These are phyloP conservation scores for Candida nemodendra DNA, from an alignment of 805 yeast genomes.

Conservation along the genomic window DNA sequence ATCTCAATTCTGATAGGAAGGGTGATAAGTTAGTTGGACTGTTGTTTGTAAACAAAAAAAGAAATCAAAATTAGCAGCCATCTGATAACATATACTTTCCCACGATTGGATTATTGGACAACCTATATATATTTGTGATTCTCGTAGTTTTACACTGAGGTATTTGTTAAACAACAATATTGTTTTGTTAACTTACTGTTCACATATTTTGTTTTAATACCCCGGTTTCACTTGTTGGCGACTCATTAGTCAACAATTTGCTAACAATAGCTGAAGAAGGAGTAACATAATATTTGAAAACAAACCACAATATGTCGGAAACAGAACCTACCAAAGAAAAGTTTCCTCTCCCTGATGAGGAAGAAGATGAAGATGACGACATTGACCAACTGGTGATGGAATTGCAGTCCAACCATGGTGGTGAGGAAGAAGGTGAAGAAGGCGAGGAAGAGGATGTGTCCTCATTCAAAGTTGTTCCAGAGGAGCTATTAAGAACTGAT, in stretches of 20 bases:
- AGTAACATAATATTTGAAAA: no score
- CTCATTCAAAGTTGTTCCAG: slow-evolving; percentile 78
- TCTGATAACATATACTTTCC: no score
- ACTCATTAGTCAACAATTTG: neutral
- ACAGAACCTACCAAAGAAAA: slow-evolving; percentile 28
- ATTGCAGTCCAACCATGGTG: slow-evolving; percentile 66
- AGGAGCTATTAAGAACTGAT: slow-evolving; percentile 80
- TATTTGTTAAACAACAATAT: no score
- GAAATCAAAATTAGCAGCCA: neutral
- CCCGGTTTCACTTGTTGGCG: neutral
- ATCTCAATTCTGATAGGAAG: no score
- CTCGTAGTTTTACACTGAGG: no score
- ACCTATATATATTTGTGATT: no score
- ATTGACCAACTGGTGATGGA: slow-evolving; percentile 74
- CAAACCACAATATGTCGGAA: slow-evolving; percentile 14
- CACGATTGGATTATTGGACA: no score
- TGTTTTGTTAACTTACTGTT: no score
- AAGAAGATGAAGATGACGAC: slow-evolving; percentile 65
- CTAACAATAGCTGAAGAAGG: neutral
- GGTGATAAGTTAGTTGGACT: no score
- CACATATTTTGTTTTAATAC: neutral
- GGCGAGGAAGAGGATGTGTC: slow-evolving; percentile 51
- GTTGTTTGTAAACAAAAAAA: neutral
- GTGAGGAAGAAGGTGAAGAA: slow-evolving; percentile 45
- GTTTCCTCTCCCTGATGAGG: slow-evolving; percentile 37